Evolutionary conservation across 257 asterid genomes (phyloP), one percentile per base, ranked within the genome.

Genomic region (Ajuga chamaepitys): DNA sequence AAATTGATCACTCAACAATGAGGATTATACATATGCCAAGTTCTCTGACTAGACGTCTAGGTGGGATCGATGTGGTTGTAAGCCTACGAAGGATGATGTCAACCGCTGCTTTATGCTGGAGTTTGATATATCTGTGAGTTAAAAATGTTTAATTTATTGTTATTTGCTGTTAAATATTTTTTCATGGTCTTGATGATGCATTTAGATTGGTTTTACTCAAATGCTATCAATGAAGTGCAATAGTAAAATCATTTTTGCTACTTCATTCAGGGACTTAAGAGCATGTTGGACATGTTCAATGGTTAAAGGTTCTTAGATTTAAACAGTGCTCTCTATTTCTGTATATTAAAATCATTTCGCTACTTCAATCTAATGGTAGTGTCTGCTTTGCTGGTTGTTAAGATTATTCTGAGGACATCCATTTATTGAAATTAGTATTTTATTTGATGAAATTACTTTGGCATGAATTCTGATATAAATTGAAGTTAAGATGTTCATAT

Each of bases 1-100:
- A n/a, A n/a, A n/a, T n/a, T n/a, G n/a, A n/a, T n/a, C n/a, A n/a
- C n/a, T n/a, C n/a, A n/a, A n/a, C n/a, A n/a, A n/a, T n/a, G n/a
- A n/a, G n/a, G n/a, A 90, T 74, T 90, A 78, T 72, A 81, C 97
- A 71, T 87, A 90, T 72, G 38, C 95, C 61, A 90, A 79, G 74
- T 90, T 87, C 75, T 82, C 95, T 21, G 94, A 89, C 82, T 77
- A 82, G 78, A 87, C 91, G 38, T 87, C 95, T 62, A 81, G 94
- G 74, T 80, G 91, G 64, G 89, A 87, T 71, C 85, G 95, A 40
- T 89, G 95, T 76, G 87, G 85, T 57, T 90, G 97, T 67, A 90
- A 85, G 80, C 97, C 95, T 59, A 90, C 93, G 5, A 83, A 80
- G 62, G 95, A 89, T 46, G 95, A 82, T 55, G 87, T 82, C 60